These are phyloP conservation scores for Rutstroemia sp. DNA, from an alignment of 2,329 filamentous ascomycete genomes.

Conservation along the genomic window DNA sequence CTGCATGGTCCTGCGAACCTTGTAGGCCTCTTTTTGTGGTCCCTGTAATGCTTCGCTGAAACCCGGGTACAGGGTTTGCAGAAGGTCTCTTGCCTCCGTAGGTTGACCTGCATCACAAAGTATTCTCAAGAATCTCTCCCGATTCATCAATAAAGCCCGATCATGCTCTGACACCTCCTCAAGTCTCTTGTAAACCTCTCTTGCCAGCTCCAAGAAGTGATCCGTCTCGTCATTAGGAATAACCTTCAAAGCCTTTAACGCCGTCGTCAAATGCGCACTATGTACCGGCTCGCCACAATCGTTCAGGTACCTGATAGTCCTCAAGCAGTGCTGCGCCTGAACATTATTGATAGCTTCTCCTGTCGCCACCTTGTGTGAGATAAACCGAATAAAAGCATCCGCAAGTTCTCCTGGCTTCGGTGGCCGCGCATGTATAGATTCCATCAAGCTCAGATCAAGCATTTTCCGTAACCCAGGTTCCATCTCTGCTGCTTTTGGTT, in stretches of 20 bases:
- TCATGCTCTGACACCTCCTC: background rate
- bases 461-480: conserved; percentile 68
- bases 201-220: conserved; percentile 17
- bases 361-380: conserved; percentile 45
- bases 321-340: conserved; percentile 54
- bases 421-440: conserved; percentile 55
- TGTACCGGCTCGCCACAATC: conserved; percentile 14
- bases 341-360: conserved; percentile 51
- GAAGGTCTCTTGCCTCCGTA: conserved; percentile 20
- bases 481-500: conserved; percentile 53
- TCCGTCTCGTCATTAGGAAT: conserved; percentile 20
- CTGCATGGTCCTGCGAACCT: conserved; percentile 23
- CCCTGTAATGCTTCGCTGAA: background rate
- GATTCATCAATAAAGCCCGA: too few relatives aligned
- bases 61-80: background rate
- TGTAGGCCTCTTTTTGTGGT: too few relatives aligned
- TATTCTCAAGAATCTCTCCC: background rate
- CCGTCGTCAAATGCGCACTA: conserved; percentile 13
- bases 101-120: conserved; percentile 21
- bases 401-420: conserved; percentile 57
- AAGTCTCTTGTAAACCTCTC: conserved; percentile 18
- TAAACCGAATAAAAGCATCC: conserved; percentile 57
- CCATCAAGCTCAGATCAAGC: conserved; percentile 57
- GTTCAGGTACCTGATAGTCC: conserved; percentile 55
- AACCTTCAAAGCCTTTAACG: conserved; percentile 12